Evolutionary conservation across 345 rosid species (phyloP), one percentile per base, ranked within the genome.

Genomic region (Acer negundo): DNA sequence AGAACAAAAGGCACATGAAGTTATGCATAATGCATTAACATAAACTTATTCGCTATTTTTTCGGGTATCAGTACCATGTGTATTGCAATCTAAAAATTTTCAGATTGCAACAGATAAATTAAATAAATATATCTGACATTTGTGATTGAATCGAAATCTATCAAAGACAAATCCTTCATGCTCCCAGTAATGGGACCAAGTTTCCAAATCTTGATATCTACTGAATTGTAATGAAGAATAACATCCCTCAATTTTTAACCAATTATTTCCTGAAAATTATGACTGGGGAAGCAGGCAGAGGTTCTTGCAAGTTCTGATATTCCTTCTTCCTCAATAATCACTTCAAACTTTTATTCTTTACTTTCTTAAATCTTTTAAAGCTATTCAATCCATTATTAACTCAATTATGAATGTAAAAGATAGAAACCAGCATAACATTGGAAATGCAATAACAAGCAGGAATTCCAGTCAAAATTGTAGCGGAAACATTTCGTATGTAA

Each of bases 121-220:
- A 35, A 35, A 35, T 4, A 35, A 35, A 35, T 35, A 5, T 35
- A 35, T 35, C 38, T 35, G 6, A 35, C 38, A 35, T 35, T 35
- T 35, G 38, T 4, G 38, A 35, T 35, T 35, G 38, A 35, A 35
- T 35, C 38, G 6, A 35, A 35, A 35, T 35, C 38, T 35, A 35
- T 4, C 38, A 35, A 35, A 35, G 55, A 49, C 55, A 49, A 49
- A 17, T 49, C 19, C 55, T 49, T 15, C 17, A 15, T 49, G 16
- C 68, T 63, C 10, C 12, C 17, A 46, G 2, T 23, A 62, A 74
- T 0, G 5, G 3, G 9, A 13, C 10, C 10, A 23, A 46, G 1
- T 55, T 62, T 42, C 13, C 15, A 3, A 73, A 42, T 62, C 76
- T 61, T 38, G 44, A 17, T 23, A 38, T 73, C 76, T 42, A 23